Conservation (phyloP, 2,329 filamentous ascomycete genomes). For the Xylariaceae sp. region DNA sequence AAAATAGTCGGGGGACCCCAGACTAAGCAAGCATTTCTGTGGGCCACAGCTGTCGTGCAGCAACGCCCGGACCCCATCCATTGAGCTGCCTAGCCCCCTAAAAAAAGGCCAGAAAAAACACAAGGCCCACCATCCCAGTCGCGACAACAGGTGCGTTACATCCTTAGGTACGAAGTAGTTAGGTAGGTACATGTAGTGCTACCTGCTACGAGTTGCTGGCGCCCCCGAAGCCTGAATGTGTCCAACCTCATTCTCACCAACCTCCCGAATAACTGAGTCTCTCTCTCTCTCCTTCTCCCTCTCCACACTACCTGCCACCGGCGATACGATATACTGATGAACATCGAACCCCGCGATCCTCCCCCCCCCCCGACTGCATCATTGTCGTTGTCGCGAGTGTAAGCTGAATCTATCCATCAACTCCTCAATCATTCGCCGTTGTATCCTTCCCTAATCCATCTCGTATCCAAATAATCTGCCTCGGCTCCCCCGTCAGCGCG, state of each 20-base stretch:
- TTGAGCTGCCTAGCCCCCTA: background rate
- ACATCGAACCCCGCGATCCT: slow-evolving; percentile 29
- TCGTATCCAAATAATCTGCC: slow-evolving; percentile 20
- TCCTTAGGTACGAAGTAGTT: background rate
- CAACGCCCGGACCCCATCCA: slow-evolving; percentile 17
- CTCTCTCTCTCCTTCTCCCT: slow-evolving; percentile 19
- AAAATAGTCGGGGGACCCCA: background rate
- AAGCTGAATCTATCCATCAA: slow-evolving; percentile 22
- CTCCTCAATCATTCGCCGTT: slow-evolving; percentile 5
- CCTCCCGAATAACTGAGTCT: slow-evolving; percentile 26
- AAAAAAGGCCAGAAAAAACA: slow-evolving; percentile 18
- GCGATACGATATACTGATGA: slow-evolving; percentile 29
- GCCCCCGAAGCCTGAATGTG: slow-evolving; percentile 26
- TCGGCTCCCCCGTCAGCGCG: slow-evolving; percentile 16
- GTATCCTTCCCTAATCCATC: background rate
- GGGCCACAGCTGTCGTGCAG: slow-evolving; percentile 33
- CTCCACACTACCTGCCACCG: slow-evolving; percentile 29
- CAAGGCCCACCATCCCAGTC: slow-evolving; percentile 26
- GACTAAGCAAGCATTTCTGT: background rate
- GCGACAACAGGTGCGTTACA: slow-evolving; percentile 20
- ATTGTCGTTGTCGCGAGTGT: slow-evolving; percentile 30
- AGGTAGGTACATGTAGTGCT: background rate
- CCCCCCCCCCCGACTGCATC: slow-evolving; percentile 27
- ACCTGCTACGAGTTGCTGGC: slow-evolving; percentile 17
- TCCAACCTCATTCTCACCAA: slow-evolving; percentile 32